phyloP scores from a whole-genome alignment of 257 asterid species.

The Rubia yunnanensis region DNA sequence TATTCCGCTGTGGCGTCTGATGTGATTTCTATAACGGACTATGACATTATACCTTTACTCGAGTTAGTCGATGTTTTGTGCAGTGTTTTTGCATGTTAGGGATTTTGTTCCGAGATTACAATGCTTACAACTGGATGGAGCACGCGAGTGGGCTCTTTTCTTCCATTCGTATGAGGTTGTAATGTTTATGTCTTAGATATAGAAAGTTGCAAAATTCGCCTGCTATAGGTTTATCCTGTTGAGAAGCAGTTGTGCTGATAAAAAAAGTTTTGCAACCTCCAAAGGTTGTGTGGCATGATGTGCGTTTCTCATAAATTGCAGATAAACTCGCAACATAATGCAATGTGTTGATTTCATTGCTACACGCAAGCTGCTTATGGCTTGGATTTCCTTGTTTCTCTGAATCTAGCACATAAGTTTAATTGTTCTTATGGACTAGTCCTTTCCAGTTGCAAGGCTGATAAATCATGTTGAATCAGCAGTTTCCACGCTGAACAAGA shows the following conservation, averaged over 20 bases:
- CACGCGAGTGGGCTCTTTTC: background rate
- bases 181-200: background rate
- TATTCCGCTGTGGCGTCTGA: too few relatives aligned
- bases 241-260: background rate
- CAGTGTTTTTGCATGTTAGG: too few relatives aligned
- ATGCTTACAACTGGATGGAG: too few relatives aligned
- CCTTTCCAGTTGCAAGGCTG: slow-evolving; percentile 67
- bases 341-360: too few relatives aligned
- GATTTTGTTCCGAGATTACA: too few relatives aligned
- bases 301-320: background rate
- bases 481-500: slow-evolving; percentile 32
- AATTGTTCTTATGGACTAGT: background rate
- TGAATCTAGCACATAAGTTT: too few relatives aligned
- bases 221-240: background rate
- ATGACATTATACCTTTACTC: too few relatives aligned
- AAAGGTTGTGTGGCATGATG: background rate
- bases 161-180: background rate
- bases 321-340: background rate
- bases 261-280: background rate
- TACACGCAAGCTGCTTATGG: too few relatives aligned
- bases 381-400: too few relatives aligned
- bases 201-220: background rate
- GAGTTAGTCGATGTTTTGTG: too few relatives aligned
- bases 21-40: too few relatives aligned
- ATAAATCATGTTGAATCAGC: slow-evolving; percentile 61